Percentiles rank a stretch among this genome's conserved stretches.
These are phyloP conservation scores for Mycena amicta DNA, from an alignment of 768 basidiomycete species.

Conservation along the genomic window DNA sequence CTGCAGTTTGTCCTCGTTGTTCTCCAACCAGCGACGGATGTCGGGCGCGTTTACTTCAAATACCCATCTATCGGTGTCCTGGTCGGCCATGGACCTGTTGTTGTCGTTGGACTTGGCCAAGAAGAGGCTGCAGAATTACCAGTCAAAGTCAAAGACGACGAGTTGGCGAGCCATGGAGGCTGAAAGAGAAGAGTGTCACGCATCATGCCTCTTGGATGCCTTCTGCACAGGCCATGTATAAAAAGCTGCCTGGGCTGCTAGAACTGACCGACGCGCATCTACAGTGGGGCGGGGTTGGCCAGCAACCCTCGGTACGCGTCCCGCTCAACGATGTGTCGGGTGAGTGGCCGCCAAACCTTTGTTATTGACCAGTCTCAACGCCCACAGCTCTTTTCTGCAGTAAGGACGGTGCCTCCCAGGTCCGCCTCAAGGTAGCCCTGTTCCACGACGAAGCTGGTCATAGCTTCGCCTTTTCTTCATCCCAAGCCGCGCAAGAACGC, in stretches of 20 bases:
- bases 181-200: no score
- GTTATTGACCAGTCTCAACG: constrained; percentile 18
- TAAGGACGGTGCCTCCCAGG: constrained; percentile 80
- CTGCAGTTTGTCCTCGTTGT: constrained; percentile 62
- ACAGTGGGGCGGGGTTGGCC: constrained; percentile 80
- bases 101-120: no score
- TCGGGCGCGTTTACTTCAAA: constrained; percentile 87
- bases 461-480: constrained; percentile 80
- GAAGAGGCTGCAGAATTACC: no score
- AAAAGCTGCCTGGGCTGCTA: constrained; percentile 76
- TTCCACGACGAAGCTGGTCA: constrained; percentile 71
- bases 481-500: constrained; percentile 70
- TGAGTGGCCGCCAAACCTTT: constrained; percentile 39
- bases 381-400: constrained; percentile 78
- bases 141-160: constrained; percentile 96
- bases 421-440: constrained; percentile 75
- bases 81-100: constrained; percentile 84
- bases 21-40: constrained; percentile 80
- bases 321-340: constrained; percentile 61
- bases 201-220: constrained; percentile 47
- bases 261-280: constrained; percentile 74
- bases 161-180: constrained; percentile 62
- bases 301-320: constrained; percentile 66
- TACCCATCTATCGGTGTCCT: constrained; percentile 94
- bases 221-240: constrained; percentile 81